phyloP scores from a whole-genome alignment of 2,329 filamentous ascomycete species.

The Xylaria sp. region DNA sequence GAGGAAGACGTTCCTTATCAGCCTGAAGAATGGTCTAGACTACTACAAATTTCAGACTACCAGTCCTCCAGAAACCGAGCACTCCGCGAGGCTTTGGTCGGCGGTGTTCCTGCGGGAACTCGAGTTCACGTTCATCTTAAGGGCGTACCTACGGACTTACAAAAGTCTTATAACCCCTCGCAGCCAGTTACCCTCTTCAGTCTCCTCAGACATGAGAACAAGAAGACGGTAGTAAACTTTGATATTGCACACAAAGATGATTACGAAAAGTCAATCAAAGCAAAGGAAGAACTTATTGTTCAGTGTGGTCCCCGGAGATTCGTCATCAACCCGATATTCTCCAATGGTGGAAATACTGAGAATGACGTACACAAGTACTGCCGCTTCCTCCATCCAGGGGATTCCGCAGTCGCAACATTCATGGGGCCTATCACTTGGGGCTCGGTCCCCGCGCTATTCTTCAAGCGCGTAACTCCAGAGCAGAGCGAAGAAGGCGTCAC shows the following conservation, averaged over 20 bases:
- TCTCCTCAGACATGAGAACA: constrained; percentile 92
- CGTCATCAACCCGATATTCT: constrained; percentile 90
- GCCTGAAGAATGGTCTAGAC: constrained; percentile 87
- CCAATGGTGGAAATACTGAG: constrained; percentile 85
- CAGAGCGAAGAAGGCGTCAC: constrained; percentile 58
- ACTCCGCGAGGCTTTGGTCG: constrained; percentile 85
- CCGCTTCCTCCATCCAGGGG: constrained; percentile 89
- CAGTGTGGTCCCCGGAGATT: constrained; percentile 91
- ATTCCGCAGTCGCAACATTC: constrained; percentile 88
- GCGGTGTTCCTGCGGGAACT: constrained; percentile 85
- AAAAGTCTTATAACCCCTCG: constrained; percentile 62
- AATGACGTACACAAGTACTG: constrained; percentile 99
- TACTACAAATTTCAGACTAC: constrained; percentile 92
- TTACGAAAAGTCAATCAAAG: constrained; percentile 79
- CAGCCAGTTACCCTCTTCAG: constrained; percentile 82
- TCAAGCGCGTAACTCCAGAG: constrained; percentile 68
- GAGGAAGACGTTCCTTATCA: constrained; percentile 88
- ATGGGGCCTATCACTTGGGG: constrained; percentile 94
- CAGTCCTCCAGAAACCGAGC: constrained; percentile 81
- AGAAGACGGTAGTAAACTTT: constrained; percentile 89
- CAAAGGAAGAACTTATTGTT: constrained; percentile 91
- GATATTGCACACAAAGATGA: constrained; percentile 87
- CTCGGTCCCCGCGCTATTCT: constrained; percentile 88
- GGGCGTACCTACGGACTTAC: constrained; percentile 58
- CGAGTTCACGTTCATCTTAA: constrained; percentile 82